Evolutionary conservation across 371 early-diverging fungal genomes (phyloP), one percentile per base, ranked within the genome.

Genomic region (Mycotypha africana): DNA sequence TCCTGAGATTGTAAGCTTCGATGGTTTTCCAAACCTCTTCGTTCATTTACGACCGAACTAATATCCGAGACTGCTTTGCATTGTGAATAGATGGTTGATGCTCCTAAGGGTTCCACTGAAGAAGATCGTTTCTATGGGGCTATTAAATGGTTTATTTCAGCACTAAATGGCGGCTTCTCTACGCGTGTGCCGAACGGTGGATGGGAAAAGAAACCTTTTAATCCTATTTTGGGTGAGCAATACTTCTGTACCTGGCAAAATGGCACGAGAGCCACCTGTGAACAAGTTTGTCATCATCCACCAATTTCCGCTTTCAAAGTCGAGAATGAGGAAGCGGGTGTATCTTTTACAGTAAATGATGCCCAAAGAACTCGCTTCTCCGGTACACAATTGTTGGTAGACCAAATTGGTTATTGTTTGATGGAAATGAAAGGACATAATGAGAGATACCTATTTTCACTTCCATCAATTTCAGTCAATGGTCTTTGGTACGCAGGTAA

Each of bases 201-300:
- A 41, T 49, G 42, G 49, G 85, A 84, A 39, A 85, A 83, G 64
- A 84, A 84, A 54, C 85, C 85, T 5, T 84, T 74, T 45, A 84
- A 84, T 43, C 85, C 85, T n/a, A 79, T 84, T 21, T 69, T 84
- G 4, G 85, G 85, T 36, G 85, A 84, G 47, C 81, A 79, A 51
- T 83, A 76, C 53, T 51, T 74, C 44, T 74, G 70, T 10, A 42
- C 57, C 16, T 82, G 81, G 82, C 51, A 62, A 17, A 56, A 65
- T 46, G 67, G 59, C 16, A 72, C 73, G 11, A 47, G 55, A 49
- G 59, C 80, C 34, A 48, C 62, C 12, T 75, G 74, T 17, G 84
- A 82, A 60, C 84, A 82, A 58, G 78, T 67, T 28, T 68, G 66
- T 41, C 84, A 84, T 53, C 82, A 84, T 39, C 84, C 84, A 34